These are phyloP conservation scores for Quercus gilva DNA, from an alignment of 306 rosid genomes.

Conservation along the genomic window DNA sequence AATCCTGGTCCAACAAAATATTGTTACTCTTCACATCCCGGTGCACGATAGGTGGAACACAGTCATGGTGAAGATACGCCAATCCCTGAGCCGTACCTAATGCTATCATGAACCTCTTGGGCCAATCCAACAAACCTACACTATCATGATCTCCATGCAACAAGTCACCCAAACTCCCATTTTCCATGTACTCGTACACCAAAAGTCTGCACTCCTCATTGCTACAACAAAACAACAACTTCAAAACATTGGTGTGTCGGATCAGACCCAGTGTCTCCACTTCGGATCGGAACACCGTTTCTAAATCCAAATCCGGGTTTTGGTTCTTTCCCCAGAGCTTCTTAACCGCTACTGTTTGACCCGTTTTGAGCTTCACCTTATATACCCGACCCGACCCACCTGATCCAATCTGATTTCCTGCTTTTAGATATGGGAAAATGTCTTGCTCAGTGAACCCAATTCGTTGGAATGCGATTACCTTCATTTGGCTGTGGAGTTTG, in stretches of 20 bases:
- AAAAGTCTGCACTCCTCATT: slow-evolving; percentile 48
- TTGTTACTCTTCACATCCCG: slow-evolving; percentile 93
- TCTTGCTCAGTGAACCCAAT: slow-evolving; percentile 62
- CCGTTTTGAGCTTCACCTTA: slow-evolving; percentile 52
- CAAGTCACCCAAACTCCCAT: slow-evolving; percentile 72
- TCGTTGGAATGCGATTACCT: slow-evolving; percentile 54
- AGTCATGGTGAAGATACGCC: slow-evolving; percentile 80
- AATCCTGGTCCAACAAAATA: slow-evolving; percentile 64
- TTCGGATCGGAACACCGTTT: slow-evolving; percentile 58
- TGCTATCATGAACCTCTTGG: slow-evolving; percentile 44
- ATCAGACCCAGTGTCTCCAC: slow-evolving; percentile 69
- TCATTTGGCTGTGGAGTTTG: slow-evolving; percentile 35
- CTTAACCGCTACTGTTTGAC: slow-evolving; percentile 69
- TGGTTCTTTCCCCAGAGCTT: slow-evolving; percentile 47
- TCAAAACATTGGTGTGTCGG: slow-evolving; percentile 78
- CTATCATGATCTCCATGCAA: slow-evolving; percentile 48
- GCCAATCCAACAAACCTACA: slow-evolving; percentile 46
- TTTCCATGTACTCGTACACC: slow-evolving; percentile 78
- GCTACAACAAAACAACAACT: slow-evolving; percentile 64
- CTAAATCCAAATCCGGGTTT: slow-evolving; percentile 33
- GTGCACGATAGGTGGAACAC: slow-evolving; percentile 64
- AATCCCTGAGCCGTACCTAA: slow-evolving; percentile 70
- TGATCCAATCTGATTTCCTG: slow-evolving; percentile 50
- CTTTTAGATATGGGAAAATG: slow-evolving; percentile 37
- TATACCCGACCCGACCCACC: slow-evolving; percentile 81